These are phyloP conservation scores for Podospora anserina DNA, from an alignment of 495 filamentous ascomycete genomes.

Conservation along the genomic window DNA sequence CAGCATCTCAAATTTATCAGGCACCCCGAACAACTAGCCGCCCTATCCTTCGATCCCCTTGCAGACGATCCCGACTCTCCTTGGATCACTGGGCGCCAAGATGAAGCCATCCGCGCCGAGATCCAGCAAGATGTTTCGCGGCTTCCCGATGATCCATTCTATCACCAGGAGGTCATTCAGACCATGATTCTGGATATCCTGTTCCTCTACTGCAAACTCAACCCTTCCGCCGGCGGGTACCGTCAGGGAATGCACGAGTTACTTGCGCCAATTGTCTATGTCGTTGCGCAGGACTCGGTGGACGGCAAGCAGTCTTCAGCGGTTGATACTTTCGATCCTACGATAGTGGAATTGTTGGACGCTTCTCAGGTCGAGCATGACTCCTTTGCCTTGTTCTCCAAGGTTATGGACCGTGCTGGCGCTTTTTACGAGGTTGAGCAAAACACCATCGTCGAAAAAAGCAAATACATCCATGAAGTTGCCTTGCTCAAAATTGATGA, in stretches of 20 bases:
- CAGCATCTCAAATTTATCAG: constrained; percentile 77
- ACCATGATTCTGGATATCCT: constrained; percentile 80
- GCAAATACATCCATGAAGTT: constrained; percentile 78
- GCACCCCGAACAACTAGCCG: constrained; percentile 74
- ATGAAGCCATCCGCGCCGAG: constrained; percentile 79
- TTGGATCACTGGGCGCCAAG: constrained; percentile 78
- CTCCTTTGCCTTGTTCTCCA: constrained; percentile 78
- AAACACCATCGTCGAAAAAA: constrained; percentile 78
- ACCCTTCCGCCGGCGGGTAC: constrained; percentile 77
- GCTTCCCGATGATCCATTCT: constrained; percentile 89
- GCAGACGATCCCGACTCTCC: constrained; percentile 85
- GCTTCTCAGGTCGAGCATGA: constrained; percentile 79
- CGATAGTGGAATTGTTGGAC: constrained; percentile 67
- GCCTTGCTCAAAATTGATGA: constrained; percentile 74
- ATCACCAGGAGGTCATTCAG: constrained; percentile 76
- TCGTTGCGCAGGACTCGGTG: constrained; percentile 78
- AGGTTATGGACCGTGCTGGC: constrained; percentile 82
- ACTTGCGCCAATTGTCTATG: constrained; percentile 86
- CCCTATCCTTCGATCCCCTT: constrained; percentile 70
- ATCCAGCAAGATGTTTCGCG: constrained; percentile 95
- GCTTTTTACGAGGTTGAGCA: constrained; percentile 75
- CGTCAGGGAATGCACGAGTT: constrained; percentile 98
- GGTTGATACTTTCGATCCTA: constrained; percentile 35
- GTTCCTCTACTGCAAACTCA: constrained; percentile 93
- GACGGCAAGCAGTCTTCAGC: constrained; percentile 28